A percentile compares a stretch with the other conserved stretches of the same genome.
Evolutionary conservation across 352 stramenopile genomes (phyloP).

Genomic region (Pythium myriotylum): DNA sequence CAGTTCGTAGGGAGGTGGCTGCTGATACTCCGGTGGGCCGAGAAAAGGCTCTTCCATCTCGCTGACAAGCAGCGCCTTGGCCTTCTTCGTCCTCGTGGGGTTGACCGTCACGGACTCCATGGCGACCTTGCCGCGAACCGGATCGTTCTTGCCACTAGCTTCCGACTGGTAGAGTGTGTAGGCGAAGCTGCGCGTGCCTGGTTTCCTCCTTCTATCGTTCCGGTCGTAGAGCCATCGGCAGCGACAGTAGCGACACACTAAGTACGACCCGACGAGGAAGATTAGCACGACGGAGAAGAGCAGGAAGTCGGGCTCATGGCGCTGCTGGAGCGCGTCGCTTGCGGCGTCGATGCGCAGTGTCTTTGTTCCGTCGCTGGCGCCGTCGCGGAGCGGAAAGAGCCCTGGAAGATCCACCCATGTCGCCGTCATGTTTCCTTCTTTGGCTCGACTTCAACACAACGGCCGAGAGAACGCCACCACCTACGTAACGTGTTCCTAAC

Average conservation of each 20-base stretch:
- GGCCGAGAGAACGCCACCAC: neutral
- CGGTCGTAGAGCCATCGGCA: conserved; percentile 29
- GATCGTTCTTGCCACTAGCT: neutral
- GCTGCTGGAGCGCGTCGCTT: conserved; percentile 17
- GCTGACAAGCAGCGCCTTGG: conserved; percentile 36
- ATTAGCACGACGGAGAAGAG: conserved; percentile 43
- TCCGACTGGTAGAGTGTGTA: conserved; percentile 22
- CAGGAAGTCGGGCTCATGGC: conserved; percentile 40
- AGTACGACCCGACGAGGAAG: conserved; percentile 53
- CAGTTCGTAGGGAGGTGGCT: conserved; percentile 36
- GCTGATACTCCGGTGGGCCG: conserved; percentile 37
- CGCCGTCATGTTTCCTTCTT: conserved; percentile 10
- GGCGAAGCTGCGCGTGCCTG: conserved; percentile 2
- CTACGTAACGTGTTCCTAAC: conserved; percentile 18
- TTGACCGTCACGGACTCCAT: conserved; percentile 14
- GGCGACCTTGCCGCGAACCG: neutral
- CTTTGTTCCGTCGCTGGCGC: neutral
- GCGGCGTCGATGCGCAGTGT: neutral
- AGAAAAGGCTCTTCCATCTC: conserved; percentile 78
- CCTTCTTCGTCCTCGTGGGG: conserved; percentile 5
- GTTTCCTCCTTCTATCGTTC: neutral
- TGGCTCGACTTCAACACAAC: conserved; percentile 22
- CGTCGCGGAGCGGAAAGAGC: conserved; percentile 12
- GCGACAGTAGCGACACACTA: conserved; percentile 58
- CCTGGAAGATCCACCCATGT: conserved; percentile 19